phyloP scores from a whole-genome alignment of 2,329 filamentous ascomycete genomes.

The Raffaelea deltoideospora region DNA sequence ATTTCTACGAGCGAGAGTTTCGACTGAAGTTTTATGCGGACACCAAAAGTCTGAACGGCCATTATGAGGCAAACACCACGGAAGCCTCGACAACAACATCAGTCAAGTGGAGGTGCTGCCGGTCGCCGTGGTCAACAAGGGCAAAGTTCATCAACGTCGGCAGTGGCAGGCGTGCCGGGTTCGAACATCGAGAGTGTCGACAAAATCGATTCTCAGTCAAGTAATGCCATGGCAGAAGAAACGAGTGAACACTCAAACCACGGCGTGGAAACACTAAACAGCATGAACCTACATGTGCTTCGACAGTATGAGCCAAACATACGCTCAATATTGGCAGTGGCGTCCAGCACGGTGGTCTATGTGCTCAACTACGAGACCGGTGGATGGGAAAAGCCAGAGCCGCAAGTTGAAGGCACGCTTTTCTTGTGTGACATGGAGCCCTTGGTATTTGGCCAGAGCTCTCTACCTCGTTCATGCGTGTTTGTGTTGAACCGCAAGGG shows the following conservation, averaged over 20 bases:
- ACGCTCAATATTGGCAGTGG: constrained; percentile 58
- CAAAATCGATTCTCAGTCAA: no score
- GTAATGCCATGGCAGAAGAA: no score
- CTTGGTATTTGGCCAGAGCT: constrained; percentile 19
- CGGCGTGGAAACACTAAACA: constrained; percentile 47
- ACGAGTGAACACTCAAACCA: no score
- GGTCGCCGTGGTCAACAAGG: no score
- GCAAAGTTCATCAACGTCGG: no score
- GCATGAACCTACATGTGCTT: constrained; percentile 77
- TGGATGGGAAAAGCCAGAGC: constrained; percentile 68
- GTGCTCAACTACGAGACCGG: constrained; percentile 50
- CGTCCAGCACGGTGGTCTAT: constrained; percentile 78
- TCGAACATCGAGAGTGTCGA: no score
- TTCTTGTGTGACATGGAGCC: constrained; percentile 62
- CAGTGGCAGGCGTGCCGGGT: constrained; percentile 5
- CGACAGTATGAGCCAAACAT: constrained; percentile 67
- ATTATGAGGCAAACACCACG: no score
- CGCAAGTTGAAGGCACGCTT: constrained; percentile 60
- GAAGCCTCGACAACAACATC: no score
- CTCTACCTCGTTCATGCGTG: constrained; percentile 35
- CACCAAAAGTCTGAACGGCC: no score
- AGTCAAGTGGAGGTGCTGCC: no score
- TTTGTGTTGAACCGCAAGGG: constrained; percentile 61
- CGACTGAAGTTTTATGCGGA: no score
- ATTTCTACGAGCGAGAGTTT: no score